phyloP scores from a whole-genome alignment of 2,329 filamentous ascomycete genomes.

The Aspergillus glaucus region DNA sequence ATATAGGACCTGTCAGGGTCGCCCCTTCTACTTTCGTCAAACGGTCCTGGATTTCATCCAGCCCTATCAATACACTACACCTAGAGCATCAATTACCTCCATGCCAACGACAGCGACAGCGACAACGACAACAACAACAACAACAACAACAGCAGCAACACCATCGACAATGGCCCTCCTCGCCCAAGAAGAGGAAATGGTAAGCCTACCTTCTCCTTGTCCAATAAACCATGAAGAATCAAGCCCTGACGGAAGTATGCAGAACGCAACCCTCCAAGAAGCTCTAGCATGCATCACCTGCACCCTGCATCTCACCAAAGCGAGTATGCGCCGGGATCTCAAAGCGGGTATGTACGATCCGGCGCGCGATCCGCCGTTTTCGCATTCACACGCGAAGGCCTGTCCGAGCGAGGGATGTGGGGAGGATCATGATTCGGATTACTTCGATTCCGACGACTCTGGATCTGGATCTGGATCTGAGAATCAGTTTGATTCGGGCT shows the following conservation, averaged over 20 bases:
- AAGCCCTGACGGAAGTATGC: not conserved
- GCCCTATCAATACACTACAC: too few relatives aligned
- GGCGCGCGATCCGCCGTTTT: conserved; percentile 15
- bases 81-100: too few relatives aligned
- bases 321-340: conserved; percentile 13
- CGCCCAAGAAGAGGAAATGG: not conserved
- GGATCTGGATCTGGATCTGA: too few relatives aligned
- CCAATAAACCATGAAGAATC: not conserved
- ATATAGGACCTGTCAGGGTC: too few relatives aligned
- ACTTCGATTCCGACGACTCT: too few relatives aligned
- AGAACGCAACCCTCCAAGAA: conserved; percentile 16
- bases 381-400: not conserved
- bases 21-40: too few relatives aligned
- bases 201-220: not conserved
- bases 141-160: not conserved
- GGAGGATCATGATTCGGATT: not conserved
- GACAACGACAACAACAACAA: not conserved
- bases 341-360: conserved; percentile 11
- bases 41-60: too few relatives aligned
- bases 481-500: too few relatives aligned
- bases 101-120: too few relatives aligned
- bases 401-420: conserved; percentile 5
- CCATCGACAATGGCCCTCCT: not conserved
- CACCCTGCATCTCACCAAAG: conserved; percentile 9
- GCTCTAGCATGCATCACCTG: conserved; percentile 22